Percentiles rank a stretch among this genome's conserved stretches.
Conservation (phyloP, 2,329 filamentous ascomycete species). For the Chalara sp. region DNA sequence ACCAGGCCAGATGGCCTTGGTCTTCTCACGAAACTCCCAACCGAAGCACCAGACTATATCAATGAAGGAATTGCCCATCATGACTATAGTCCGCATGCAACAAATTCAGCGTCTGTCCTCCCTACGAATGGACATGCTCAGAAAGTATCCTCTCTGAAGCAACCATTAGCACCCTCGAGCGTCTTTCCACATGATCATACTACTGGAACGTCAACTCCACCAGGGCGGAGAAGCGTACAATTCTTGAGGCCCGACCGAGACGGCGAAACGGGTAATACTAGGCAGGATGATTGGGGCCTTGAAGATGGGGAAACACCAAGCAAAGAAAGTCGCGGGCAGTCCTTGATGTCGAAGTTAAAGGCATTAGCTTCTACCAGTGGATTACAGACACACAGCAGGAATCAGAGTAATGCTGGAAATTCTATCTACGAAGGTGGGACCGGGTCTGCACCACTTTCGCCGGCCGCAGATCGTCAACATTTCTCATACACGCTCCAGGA, state of each 20-base stretch:
- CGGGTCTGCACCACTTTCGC: constrained; percentile 40
- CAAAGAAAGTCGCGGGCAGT: constrained; percentile 55
- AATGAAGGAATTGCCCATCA: constrained; percentile 25
- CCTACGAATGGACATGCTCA: constrained; percentile 1
- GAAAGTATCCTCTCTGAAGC: constrained; percentile 15
- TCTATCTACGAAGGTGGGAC: constrained; percentile 26
- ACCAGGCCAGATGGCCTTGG: constrained; percentile 3
- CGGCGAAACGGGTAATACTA: constrained; percentile 44
- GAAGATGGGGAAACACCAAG: constrained; percentile 52
- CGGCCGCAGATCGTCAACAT: constrained; percentile 37
- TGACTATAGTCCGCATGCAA: constrained; percentile 1
- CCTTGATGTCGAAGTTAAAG: constrained; percentile 73
- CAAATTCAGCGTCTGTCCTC: constrained; percentile 2
- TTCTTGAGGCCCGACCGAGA: constrained; percentile 51
- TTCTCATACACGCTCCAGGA: constrained; percentile 48
- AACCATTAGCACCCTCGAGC: constrained; percentile 1
- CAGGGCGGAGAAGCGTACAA: constrained; percentile 62
- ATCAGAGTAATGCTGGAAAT: constrained; percentile 29
- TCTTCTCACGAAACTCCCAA: constrained; percentile 8
- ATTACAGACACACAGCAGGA: constrained; percentile 36
- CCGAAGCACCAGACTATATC: constrained; percentile 25
- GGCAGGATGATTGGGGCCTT: constrained; percentile 51
- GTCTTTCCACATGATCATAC: constrained; percentile 12
- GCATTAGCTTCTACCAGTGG: constrained; percentile 55
- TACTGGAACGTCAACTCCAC: constrained; percentile 24